Evolutionary conservation across 1,284 basidiomycete genomes (phyloP), one percentile per base, ranked within the genome.

Genomic region (Trametes hirsuta): DNA sequence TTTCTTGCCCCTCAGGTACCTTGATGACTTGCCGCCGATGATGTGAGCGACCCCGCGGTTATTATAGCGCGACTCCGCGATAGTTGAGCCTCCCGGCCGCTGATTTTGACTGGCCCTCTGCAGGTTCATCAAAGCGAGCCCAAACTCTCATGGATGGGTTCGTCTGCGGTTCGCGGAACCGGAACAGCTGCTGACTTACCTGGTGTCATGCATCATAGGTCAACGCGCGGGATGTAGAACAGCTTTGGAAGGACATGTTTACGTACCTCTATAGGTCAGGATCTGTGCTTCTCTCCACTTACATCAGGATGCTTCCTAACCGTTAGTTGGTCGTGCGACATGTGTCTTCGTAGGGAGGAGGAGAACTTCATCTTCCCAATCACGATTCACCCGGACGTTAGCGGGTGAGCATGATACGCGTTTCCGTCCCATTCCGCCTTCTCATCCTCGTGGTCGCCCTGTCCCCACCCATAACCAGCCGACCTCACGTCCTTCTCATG

Each of bases 171-270:
- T 11, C 18, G 9, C 24, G 18, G 11, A 34, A n/a, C 30, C 30
- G 30, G 30, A 30, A 9, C 14, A 49, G 22, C 49, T 41, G n/a
- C 18, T 30, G 39, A 14, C 6, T 22, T 5, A 9, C 30, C 42
- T 41, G 12, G 41, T 22, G 25, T 2, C 15, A 9, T 18, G 14
- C 4, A 30, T 30, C 30, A 12, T 64, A 85, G 84, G 88, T 92
- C n/a, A 88, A 87, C 66, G 72, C 84, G 1, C 78, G 83, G 46
- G 84, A 86, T 45, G 84, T 92, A 10, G 87, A 91, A 65, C 81
- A 90, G 60, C 81, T 91, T 36, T 92, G 90, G 90, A 90, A 88
- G 71, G 88, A 90, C 71, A 85, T 79, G 59, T 91, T 91, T 70
- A 79, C 82, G 0, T 92, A 91, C 70, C 81, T 83, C 53, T 91